Evolutionary conservation across 176 grass and related monocot species (phyloP), one percentile per base, ranked within the genome.

Genomic region (Eremochloa ophiuroides): DNA sequence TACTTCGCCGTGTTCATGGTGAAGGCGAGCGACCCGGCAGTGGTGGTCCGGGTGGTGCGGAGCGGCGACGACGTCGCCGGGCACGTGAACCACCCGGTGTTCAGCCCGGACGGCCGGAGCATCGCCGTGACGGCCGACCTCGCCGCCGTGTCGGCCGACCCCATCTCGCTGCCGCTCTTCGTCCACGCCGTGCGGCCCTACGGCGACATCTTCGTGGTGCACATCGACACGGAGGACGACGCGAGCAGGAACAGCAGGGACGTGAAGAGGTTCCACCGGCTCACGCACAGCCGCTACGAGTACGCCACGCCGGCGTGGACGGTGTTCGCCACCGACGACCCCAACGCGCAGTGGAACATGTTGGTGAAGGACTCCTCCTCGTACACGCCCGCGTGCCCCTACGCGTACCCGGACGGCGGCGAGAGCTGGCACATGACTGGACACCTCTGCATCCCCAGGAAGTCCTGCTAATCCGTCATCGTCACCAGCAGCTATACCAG

Each of bases 391-490:
- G 50, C 51, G 10, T 82, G 85, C 78, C 85, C 85, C 7, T 82
- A 82, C 62, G 41, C 41, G n/a, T 11, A 82, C 64, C 71, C 50
- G 12, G 62, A 86, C 4, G 83, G 83, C 10, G 83, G 83, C 29
- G 87, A 89, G 59, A 80, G 51, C 10, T 89, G 83, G 82, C 82
- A 89, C 72, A 88, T 84, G 86, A 83, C 73, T 16, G 86, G 86
- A 5, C 80, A 88, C 80, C 73, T 88, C 31, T 41, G n/a, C 55
- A 61, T 88, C 75, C 60, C 28, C 5, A 88, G 37, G 31, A 84
- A 75, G 58, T 71, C 48, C 64, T 79, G 64, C 73, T 55, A 20
- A 55, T 55, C 3, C 42, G 12, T 44, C 42, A 5, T 50, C 16
- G 15, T 47, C 44, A 47, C 4, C 5, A 8, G 3, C 47, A 50